Evolutionary conservation across 1,284 basidiomycete genomes (phyloP), one percentile per base, ranked within the genome.

Genomic region (Fomitopsis palustris): DNA sequence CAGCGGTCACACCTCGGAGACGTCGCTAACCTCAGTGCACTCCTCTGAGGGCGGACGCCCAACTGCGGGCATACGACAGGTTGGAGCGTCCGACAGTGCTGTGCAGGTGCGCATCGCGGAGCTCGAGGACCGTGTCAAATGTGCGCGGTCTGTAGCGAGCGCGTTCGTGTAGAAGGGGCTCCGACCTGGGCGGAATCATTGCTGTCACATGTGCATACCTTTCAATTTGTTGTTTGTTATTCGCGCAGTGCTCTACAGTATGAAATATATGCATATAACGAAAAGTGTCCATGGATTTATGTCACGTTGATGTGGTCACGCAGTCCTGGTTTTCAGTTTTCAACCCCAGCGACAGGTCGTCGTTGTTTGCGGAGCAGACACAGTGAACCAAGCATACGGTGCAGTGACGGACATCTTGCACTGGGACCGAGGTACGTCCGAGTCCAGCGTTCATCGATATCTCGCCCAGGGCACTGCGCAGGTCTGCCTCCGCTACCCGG

Each of bases 51-150:
- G 43, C 23, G 29, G 25, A 9, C 62, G 59, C 19, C 61, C 61
- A 2, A 55, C 54, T 3, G 53, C 47, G 10, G 61, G 41, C 8
- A 31, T 63, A 25, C 57, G n/a, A 12, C 25, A 39, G 21, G 57
- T 55, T 1, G 61, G 59, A 12, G 45, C 57, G 31, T 64, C 64
- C 3, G 54, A 59, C 2, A 43, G 33, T 31, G 61, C 64, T 1
- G 66, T 70, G 21, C 55, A 60, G 47, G 63, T 64, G 3, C 64
- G 67, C 10, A 67, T 71, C 27, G 67, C 66, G 10, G 65, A 64
- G 1, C 58, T 69, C 27, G 69, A 68, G 41, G 58, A 67, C 35
- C 64, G 64, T 31, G 39, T 67, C 45, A 63, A 57, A 54, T 17
- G 33, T 10, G 57, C 60, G 17, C 37, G 57, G 9, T 59, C 58